Evolutionary conservation across 2,329 filamentous ascomycete genomes (phyloP).

Genomic region (Nemania diffusa): DNA sequence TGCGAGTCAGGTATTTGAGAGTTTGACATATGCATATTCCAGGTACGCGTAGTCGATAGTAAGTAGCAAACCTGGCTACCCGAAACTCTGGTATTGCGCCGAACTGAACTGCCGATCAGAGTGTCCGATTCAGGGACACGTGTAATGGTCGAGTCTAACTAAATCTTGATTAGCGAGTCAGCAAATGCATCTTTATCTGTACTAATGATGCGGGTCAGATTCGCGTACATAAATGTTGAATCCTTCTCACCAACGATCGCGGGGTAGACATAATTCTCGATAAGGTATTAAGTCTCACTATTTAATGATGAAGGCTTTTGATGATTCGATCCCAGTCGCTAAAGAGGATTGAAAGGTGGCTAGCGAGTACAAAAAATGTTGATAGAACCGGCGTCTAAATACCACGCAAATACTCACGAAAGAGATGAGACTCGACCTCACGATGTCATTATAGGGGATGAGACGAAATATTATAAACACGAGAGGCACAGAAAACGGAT

Average conservation of each 20-base stretch:
- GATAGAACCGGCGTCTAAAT: too few species aligned
- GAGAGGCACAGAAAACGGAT: background rate
- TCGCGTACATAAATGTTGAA: background rate
- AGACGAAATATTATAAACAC: too few species aligned
- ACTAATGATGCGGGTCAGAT: constrained; percentile 20
- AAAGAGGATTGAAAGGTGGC: background rate
- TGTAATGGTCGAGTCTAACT: constrained; percentile 7
- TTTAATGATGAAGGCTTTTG: background rate
- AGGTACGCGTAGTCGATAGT: background rate
- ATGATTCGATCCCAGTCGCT: background rate
- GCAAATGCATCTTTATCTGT: constrained; percentile 12
- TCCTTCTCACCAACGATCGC: background rate
- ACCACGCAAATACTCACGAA: too few species aligned
- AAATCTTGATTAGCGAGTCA: constrained; percentile 2
- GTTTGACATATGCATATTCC: background rate
- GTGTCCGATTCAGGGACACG: constrained; percentile 10
- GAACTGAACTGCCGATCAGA: constrained; percentile 29
- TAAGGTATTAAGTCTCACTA: background rate
- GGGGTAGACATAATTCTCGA: background rate
- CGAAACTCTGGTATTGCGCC: constrained; percentile 13
- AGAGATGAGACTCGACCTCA: too few species aligned
- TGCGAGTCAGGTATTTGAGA: background rate
- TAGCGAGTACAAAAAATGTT: too few species aligned
- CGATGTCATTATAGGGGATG: too few species aligned
- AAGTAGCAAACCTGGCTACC: background rate